Conservation (phyloP, 805 yeast species). For the Candida ulmi region DNA sequence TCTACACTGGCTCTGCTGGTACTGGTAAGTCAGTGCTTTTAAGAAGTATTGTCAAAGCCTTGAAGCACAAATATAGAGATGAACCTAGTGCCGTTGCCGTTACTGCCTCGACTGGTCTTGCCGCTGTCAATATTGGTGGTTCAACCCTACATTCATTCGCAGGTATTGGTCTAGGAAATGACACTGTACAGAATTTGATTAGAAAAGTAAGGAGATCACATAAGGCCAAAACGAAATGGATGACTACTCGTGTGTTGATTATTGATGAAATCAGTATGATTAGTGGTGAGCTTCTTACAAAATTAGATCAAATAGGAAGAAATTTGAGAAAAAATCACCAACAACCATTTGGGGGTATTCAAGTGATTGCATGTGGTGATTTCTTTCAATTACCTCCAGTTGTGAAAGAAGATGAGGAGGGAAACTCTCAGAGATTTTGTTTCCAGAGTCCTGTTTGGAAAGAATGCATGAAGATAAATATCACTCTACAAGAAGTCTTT, state of each 20-base stretch:
- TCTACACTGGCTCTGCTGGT: conserved; percentile 97
- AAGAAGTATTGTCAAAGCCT: conserved; percentile 49
- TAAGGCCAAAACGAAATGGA: conserved; percentile 51
- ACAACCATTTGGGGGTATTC: conserved; percentile 77
- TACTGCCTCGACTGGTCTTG: conserved; percentile 82
- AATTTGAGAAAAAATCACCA: conserved; percentile 34
- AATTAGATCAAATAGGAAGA: conserved; percentile 56
- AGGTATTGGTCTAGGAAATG: conserved; percentile 72
- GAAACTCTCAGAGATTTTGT: conserved; percentile 41
- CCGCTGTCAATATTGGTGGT: conserved; percentile 80
- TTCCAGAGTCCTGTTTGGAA: conserved; percentile 66
- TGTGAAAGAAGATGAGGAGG: conserved; percentile 27
- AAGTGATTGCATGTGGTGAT: conserved; percentile 72
- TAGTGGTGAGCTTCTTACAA: conserved; percentile 61
- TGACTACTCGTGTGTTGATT: conserved; percentile 48
- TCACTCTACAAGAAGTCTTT: conserved; percentile 59
- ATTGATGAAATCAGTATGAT: conserved; percentile 82
- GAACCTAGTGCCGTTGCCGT: conserved; percentile 55
- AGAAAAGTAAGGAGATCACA: conserved; percentile 49
- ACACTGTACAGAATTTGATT: conserved; percentile 37
- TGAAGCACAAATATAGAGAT: conserved; percentile 38
- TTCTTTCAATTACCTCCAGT: conserved; percentile 82
- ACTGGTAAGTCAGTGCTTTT: conserved; percentile 94
- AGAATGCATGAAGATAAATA: conserved; percentile 47
- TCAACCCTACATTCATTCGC: conserved; percentile 71